Evolutionary conservation across 768 basidiomycete genomes (phyloP).

Genomic region (Infundibulicybe gibba): DNA sequence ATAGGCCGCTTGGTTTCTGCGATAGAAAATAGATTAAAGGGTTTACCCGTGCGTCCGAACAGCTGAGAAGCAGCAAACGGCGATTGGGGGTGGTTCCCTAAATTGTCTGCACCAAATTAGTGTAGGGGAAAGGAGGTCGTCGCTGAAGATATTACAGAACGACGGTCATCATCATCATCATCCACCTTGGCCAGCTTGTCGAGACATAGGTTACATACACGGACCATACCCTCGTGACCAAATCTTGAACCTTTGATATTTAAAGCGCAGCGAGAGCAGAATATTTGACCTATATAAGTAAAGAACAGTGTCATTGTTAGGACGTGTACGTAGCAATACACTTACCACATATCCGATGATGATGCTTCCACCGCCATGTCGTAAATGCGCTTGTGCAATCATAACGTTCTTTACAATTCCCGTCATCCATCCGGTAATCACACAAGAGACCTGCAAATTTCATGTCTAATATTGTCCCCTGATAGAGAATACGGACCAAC

Average conservation of each 20-base stretch:
- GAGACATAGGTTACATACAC: slow-evolving; percentile 95
- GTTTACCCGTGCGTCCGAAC: slow-evolving; percentile 73
- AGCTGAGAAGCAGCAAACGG: slow-evolving; percentile 87
- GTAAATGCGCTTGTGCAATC: slow-evolving; percentile 95
- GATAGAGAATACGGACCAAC: slow-evolving; percentile 28
- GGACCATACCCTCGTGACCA: slow-evolving; percentile 91
- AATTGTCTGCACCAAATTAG: slow-evolving; percentile 55
- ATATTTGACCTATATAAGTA: slow-evolving; percentile 85
- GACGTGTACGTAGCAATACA: slow-evolving; percentile 4
- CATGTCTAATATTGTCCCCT: too few relatives aligned
- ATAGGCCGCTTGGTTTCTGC: slow-evolving; percentile 62
- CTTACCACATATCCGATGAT: slow-evolving; percentile 94
- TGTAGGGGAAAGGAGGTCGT: slow-evolving; percentile 69
- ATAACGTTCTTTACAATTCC: slow-evolving; percentile 92
- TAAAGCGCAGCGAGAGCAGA: slow-evolving; percentile 95
- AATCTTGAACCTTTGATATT: slow-evolving; percentile 93
- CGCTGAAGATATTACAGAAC: slow-evolving; percentile 72
- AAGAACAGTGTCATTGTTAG: not conserved
- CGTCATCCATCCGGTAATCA: slow-evolving; percentile 99
- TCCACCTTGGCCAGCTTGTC: slow-evolving; percentile 86
- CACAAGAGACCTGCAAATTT: slow-evolving; percentile 65
- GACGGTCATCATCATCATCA: slow-evolving; percentile 86
- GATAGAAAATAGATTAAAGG: slow-evolving; percentile 80
- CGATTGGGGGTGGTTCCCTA: slow-evolving; percentile 62
- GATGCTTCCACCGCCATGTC: slow-evolving; percentile 93